phyloP scores from a whole-genome alignment of 2,329 filamentous ascomycete genomes.

The Verticillium albo-atrum region DNA sequence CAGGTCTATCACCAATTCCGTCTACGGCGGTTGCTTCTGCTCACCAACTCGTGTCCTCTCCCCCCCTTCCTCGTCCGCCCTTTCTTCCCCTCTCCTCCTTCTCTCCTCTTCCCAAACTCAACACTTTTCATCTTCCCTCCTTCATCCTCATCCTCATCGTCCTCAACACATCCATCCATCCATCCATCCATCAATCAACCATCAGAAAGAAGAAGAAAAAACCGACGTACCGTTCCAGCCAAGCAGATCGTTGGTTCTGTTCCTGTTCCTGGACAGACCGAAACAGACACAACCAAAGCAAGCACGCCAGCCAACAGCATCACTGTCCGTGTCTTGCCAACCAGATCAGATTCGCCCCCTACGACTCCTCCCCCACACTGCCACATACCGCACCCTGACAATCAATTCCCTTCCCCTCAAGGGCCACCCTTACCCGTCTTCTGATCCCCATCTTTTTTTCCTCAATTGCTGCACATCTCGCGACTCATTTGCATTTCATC shows the following conservation, averaged over 20 bases:
- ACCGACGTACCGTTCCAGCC: too few relatives aligned
- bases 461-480: neutral
- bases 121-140: neutral
- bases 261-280: conserved; percentile 6
- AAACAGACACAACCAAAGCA: neutral
- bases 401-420: neutral
- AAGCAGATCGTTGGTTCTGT: too few relatives aligned
- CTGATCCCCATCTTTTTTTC: neutral
- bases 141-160: neutral
- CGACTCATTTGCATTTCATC: neutral
- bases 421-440: neutral
- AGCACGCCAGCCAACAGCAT: neutral
- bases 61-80: neutral
- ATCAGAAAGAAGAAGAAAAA: neutral
- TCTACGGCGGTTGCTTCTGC: neutral
- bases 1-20: neutral
- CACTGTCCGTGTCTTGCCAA: neutral
- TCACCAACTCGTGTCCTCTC: neutral
- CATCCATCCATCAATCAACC: too few relatives aligned
- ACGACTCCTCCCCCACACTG: neutral
- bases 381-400: neutral
- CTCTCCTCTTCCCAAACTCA: neutral
- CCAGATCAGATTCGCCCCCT: neutral
- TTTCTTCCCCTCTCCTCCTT: neutral
- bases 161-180: too few relatives aligned